These are phyloP conservation scores for Entophlyctis helioformis DNA, from an alignment of 192 early-diverging fungal genomes.

Conservation along the genomic window DNA sequence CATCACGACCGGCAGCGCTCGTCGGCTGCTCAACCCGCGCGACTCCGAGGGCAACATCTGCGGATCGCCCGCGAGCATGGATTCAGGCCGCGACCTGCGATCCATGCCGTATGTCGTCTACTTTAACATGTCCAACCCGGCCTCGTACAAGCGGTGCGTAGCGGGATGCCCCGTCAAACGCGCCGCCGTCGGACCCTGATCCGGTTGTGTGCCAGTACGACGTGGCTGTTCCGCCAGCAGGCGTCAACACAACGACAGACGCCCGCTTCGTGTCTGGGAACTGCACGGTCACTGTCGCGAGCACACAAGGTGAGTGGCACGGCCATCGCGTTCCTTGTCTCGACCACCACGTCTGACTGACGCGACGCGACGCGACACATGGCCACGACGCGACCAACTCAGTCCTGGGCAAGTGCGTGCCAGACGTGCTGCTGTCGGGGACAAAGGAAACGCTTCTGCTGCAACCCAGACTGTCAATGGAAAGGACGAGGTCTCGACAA, in stretches of 20 bases:
- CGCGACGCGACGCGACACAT: not conserved
- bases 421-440: not conserved
- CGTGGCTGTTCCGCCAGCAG: constrained; percentile 1
- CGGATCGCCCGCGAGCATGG: constrained; percentile 5
- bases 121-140: constrained; percentile 4
- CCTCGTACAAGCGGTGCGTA: constrained; percentile 11
- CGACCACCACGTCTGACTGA: not conserved
- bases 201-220: constrained; percentile 14
- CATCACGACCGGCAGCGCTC: constrained; percentile 10
- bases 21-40: constrained; percentile 13
- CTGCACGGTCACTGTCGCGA: not conserved
- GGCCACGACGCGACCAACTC: not conserved
- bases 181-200: not conserved
- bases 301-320: not conserved
- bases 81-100: constrained; percentile 12
- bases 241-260: not conserved
- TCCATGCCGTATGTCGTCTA: constrained; percentile 5
- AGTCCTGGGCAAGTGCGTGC: constrained; percentile 13
- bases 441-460: not conserved
- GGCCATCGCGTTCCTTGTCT: not conserved
- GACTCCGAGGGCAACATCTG: constrained; percentile 24
- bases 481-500: not conserved
- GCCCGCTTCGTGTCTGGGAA: not conserved
- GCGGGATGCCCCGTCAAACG: constrained; percentile 5
- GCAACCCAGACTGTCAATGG: not conserved